Evolutionary conservation across 495 filamentous ascomycete genomes (phyloP), one percentile per base, ranked within the genome.

Genomic region (Durotheca rogersii): DNA sequence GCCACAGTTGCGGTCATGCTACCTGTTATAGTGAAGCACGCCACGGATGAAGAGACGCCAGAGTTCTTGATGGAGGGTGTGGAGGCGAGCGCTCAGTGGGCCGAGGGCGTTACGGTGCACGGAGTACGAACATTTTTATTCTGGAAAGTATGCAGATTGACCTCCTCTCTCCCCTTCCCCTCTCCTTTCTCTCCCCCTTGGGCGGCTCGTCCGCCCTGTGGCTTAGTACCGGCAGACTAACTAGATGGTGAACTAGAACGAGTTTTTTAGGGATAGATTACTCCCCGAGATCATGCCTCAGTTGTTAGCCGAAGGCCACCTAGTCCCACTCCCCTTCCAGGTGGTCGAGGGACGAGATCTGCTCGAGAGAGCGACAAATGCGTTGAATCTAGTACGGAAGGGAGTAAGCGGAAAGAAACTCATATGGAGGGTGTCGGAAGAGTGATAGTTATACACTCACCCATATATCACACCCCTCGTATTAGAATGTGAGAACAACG

Each of bases 41-140:
- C 73, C 0, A 69, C 56, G 3, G 59, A 73, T 25, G 61, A 56
- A 7, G 50, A 58, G 14, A 49, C 27, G 20, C 75, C 76, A 3
- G 69, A 69, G 53, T 78, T 76, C 41, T 63, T 53, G 23, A 72
- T 76, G 70, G 74, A 77, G 70, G 74, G 76, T 38, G 68, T 67
- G 1, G 19, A 37, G 15, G 50, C 48, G 10, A 41, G 42, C 11
- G 72, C 58, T 6, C 44, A 65, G 7, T 81, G 76, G 75, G 67
- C 57, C 15, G 62, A 74, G 4, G 77, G 72, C 0, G 76, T 80
- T 1, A 64, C 65, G n/a, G 60, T 74, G n/a, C 65, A 43, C 18
- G 77, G 76, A 0, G 72, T 75, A 19, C 61, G 79, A 47, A 79
- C 77, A 12, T 63, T 72, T 51, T 69, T 71, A 35, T 81, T 78